Evolutionary conservation across 768 basidiomycete species (phyloP), one percentile per base, ranked within the genome.

Genomic region (Gautieria morchelliformis): DNA sequence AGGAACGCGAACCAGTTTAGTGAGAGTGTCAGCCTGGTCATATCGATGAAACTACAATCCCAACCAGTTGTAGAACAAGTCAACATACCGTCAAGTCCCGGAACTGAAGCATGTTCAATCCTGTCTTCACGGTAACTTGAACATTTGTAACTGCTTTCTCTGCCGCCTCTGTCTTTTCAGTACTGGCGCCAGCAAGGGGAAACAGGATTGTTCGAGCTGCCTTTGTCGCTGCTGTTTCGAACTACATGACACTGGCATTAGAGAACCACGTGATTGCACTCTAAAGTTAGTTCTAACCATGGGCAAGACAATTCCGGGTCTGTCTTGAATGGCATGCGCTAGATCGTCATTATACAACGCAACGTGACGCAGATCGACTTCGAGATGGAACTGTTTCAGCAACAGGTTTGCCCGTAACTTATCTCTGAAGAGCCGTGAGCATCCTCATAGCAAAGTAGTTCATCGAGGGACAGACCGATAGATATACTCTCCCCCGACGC

Each of bases 1-100:
- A 1, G 96, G 96, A 44, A 97, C 81, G 59, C 96, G 89, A 39
- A 99, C 94, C 44, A 99, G 84, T 67, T 90, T 93, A 66, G 93
- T 94, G 78, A 98, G 89, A 20, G 88, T 93, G 64, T 93, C 82
- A 10, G 96, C 76, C 75, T 77, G 61, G 4, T 35, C 2, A 15
- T 12, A 45, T 40, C 24, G 20, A 24, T 60, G 39, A 37, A 33
- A 27, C 22, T 40, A 22, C 30, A 17, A 11, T 53, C 27, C 27
- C 12, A 5, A 12, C 8, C n/a, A 41, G 46, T 41, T 10, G 47
- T 51, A 45, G 30, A 15, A 17, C 19, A 35, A 37, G 39, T 5
- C 44, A 30, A 67, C 75, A 60, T 53, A 77, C 96, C 0, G 89
- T 89, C 42, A 99, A 82, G 44, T 93, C 93, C 42, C 96, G 84